Base-by-base conservation (phyloP, 495 filamentous ascomycete genomes). In the Xylaria castorea region DNA sequence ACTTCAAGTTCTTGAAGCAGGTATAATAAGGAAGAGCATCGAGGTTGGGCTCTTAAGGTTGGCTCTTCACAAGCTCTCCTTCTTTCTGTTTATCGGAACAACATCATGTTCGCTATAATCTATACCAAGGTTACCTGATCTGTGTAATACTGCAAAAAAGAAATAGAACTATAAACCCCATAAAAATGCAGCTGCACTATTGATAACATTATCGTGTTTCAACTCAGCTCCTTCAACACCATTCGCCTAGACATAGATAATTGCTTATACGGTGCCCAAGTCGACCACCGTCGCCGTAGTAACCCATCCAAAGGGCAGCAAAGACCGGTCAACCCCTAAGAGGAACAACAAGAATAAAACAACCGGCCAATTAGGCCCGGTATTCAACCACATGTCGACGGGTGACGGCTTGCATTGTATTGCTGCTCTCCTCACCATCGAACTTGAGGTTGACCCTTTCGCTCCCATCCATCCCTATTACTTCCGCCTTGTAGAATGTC, bases 401-500 rank as follows among this genome's bases (percentile, higher is more conserved):
- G 63, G 93, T 92, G 3, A 96, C 93, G 61, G 93, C 90, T 61
- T 88, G 85, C 83, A 93, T 89, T 70, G 93, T 92, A 75, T 91
- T 91, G 66, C 91, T 92, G 75, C 93, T 93, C 77, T 95, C 92
- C 77, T 97, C 94, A 14, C 92, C 93, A 78, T 97, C 94, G 71
- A 97, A 97, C 72, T 92, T 90, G 72, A 97, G 84, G 66, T 85
- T 84, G 18, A 89, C 87, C 63, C 80, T 85, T n/a, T 82, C 79
- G 18, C 79, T 78, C 2, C 82, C 82, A 42, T 91, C 90, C 70
- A 86, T 87, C 0, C 91, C 91, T 85, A 94, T 94, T 22, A 99
- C 95, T 74, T 98, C 95, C 14, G 97, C 96, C 76, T 93, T 91
- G 80, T 99, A 99, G 77, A 99, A 99, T 0, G 95, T 98, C 2